Conservation (phyloP, 2,329 filamentous ascomycete genomes). For the Fusarium sp. region DNA sequence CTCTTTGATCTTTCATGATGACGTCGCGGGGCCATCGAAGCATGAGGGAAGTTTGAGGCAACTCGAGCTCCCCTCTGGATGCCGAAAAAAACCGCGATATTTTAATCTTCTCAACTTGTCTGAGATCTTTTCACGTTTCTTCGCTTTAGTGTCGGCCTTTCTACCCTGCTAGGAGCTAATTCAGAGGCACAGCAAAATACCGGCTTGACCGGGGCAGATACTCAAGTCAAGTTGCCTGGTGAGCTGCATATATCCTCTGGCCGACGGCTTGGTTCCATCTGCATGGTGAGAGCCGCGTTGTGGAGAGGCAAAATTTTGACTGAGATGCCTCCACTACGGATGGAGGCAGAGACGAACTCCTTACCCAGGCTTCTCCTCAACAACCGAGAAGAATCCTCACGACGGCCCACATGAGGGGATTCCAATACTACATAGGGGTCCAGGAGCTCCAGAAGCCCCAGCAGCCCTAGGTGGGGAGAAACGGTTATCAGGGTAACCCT, state of each 20-base stretch:
- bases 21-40: slow-evolving; percentile 65
- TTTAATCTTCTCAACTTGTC: slow-evolving; percentile 73
- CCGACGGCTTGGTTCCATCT: slow-evolving; percentile 7
- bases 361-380: neutral
- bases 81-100: slow-evolving; percentile 72
- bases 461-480: neutral
- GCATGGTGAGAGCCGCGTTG: neutral
- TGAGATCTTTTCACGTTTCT: slow-evolving; percentile 51
- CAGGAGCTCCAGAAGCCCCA: neutral
- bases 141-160: slow-evolving; percentile 45
- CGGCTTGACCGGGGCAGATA: neutral
- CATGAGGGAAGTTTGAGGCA: slow-evolving; percentile 33
- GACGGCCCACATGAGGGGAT: neutral
- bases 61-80: slow-evolving; percentile 50
- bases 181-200: neutral
- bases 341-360: neutral
- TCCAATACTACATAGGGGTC: neutral
- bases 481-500: neutral
- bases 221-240: neutral
- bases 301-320: neutral
- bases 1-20: slow-evolving; percentile 52
- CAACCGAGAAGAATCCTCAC: neutral
- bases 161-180: slow-evolving; percentile 15
- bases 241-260: neutral
- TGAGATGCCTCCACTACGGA: neutral